Evolutionary conservation across 2,329 filamentous ascomycete species (phyloP), one percentile per base, ranked within the genome.

Genomic region (Fusarium papillatum): DNA sequence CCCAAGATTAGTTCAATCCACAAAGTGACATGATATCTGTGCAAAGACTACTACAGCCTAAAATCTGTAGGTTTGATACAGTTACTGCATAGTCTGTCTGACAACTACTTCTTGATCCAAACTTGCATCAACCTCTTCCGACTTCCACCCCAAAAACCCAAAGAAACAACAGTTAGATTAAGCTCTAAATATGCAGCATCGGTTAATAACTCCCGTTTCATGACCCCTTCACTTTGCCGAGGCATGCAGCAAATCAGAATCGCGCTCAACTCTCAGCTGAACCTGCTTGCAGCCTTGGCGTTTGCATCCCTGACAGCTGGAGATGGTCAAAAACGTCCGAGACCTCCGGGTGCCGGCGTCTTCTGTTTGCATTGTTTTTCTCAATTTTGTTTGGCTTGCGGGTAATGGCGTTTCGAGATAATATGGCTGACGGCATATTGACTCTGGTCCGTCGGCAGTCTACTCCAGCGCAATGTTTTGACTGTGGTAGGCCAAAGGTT

Each of bases 261-360:
- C 16, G 41, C 41, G 43, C 41, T 38, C 31, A 50, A 38, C 26
- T 50, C 31, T 64, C 61, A 48, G 61, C 61, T 50, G 61, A 50
- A 64, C 41, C 41, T 26, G 43, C 43, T 50, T 64, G 61, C n/a
- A 50, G 41, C 9, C 61, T 64, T 64, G 61, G 61, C 61, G 41
- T 48, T 36, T 34, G 61, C 41, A 64, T 50, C 41, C 41, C 41
- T 46, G 60, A 7, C 29, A 34, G 13, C 24, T 29, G 24, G 22
- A 41, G 24, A 61, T 29, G 2, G 22, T 43, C 26, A 29, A 61
- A 61, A 61, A 43, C 59, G 19, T 43, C 34, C 24, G 24, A 61
- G 36, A 39, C 24, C 22, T 22, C 38, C 59, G 36, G 17, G 16
- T 61, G 11, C 31, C 16, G 13, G 36, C 16, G 59, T n/a, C 26